Conservation (phyloP, 2,329 filamentous ascomycete genomes). For the Hymenotorrendiella dingleyae region DNA sequence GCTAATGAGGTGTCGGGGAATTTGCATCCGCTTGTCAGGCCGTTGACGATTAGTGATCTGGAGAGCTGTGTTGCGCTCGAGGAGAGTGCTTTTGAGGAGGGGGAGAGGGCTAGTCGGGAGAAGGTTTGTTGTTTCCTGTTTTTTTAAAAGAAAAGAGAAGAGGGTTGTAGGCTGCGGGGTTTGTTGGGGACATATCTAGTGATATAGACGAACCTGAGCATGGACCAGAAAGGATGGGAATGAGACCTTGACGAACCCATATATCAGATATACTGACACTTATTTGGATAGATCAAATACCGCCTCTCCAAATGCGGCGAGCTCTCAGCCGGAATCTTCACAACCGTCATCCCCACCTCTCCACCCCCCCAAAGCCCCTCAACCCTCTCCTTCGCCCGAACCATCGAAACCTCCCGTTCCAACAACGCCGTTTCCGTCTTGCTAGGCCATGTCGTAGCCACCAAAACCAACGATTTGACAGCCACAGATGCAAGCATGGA, state of each 20-base stretch:
- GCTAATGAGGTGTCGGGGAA: too few relatives aligned
- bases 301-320: slow-evolving; percentile 69
- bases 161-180: background rate
- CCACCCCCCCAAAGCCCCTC: slow-evolving; percentile 43
- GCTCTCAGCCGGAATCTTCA: slow-evolving; percentile 75
- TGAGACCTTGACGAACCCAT: slow-evolving; percentile 6
- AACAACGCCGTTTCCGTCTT: slow-evolving; percentile 55
- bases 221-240: too few relatives aligned
- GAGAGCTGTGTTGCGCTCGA: slow-evolving; percentile 53
- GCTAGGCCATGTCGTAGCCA: slow-evolving; percentile 72
- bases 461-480: slow-evolving; percentile 55
- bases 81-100: slow-evolving; percentile 47
- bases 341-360: slow-evolving; percentile 48
- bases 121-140: slow-evolving; percentile 39
- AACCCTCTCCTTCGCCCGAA: slow-evolving; percentile 48
- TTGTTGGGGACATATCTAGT: background rate
- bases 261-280: slow-evolving; percentile 1
- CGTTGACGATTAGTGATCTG: slow-evolving; percentile 61
- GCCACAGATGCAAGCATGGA: slow-evolving; percentile 76
- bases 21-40: slow-evolving; percentile 69
- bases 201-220: too few relatives aligned
- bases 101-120: slow-evolving; percentile 45
- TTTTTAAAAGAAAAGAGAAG: too few relatives aligned
- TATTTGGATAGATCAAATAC: slow-evolving; percentile 61
- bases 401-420: slow-evolving; percentile 53